phyloP scores from a whole-genome alignment of 2,329 filamentous ascomycete species.

The Pestalotiopsis fici region DNA sequence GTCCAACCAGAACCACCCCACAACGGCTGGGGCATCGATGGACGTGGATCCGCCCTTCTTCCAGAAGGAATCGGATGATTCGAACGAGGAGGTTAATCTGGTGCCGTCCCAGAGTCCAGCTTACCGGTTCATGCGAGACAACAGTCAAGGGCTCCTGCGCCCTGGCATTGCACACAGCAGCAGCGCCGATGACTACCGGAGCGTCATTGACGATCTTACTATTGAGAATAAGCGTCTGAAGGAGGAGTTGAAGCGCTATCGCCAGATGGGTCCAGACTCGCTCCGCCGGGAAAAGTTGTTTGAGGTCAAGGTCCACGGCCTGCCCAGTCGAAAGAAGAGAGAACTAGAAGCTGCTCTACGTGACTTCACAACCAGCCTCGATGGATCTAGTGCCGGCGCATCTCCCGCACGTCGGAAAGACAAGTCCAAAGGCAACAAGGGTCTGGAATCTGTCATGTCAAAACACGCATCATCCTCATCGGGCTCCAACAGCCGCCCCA shows the following conservation, averaged over 20 bases:
- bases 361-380: conserved; percentile 68
- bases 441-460: conserved; percentile 45
- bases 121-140: conserved; percentile 22
- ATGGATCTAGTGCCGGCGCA: conserved; percentile 43
- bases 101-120: conserved; percentile 23
- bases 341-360: conserved; percentile 75
- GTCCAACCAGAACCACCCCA: conserved; percentile 49
- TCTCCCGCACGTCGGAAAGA: conserved; percentile 44
- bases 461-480: conserved; percentile 57
- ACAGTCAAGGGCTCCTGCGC: conserved; percentile 22
- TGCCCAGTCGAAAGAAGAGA: conserved; percentile 71
- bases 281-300: conserved; percentile 78
- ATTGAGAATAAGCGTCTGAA: conserved; percentile 80
- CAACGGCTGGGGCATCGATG: conserved; percentile 46
- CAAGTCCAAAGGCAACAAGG: conserved; percentile 35
- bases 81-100: conserved; percentile 41
- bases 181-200: conserved; percentile 73
- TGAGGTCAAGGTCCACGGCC: conserved; percentile 76
- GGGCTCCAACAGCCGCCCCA: conserved; percentile 40
- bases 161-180: conserved; percentile 49
- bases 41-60: conserved; percentile 59
- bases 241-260: conserved; percentile 71
- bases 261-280: conserved; percentile 65
- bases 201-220: conserved; percentile 86
- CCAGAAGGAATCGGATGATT: conserved; percentile 53